Evolutionary conservation across 345 rosid genomes (phyloP), one percentile per base, ranked within the genome.

Genomic region (Crucihimalaya himalaica): DNA sequence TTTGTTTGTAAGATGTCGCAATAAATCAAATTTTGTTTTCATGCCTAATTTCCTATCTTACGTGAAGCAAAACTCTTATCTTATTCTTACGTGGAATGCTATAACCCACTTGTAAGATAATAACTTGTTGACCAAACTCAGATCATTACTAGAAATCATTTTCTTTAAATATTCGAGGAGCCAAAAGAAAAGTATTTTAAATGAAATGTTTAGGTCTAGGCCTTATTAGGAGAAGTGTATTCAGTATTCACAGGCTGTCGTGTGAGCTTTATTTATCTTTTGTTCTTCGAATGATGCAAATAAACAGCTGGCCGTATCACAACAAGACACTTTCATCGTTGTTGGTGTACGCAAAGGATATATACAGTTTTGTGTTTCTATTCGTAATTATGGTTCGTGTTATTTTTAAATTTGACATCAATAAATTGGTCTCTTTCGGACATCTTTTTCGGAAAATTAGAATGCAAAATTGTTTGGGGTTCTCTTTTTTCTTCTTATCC

Each of bases 181-280:
- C 52, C 32, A 76, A 54, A 69, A 55, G 45, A 45, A 62, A 13
- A 15, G 31, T 18, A 4, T 68, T 43, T 23, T 2, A 39, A 34
- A 21, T 75, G 43, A 43, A 58, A 62, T 54, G 42, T 48, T 28
- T 71, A 40, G 53, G 71, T 70, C 63, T 76, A 65, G 80, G 75
- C 53, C 66, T 76, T 63, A 71, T 64, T 18, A 64, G 75, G 80
- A 71, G 71, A 71, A 65, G 72, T 71, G 72, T 65, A 65, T 58
- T n/a, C 72, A 77, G 72, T 65, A 65, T 58, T n/a, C 72, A 77
- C 77, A 77, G 80, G 80, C 77, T 77, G 80, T 71, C 68, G 53
- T 56, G 59, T 27, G 71, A 70, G 43, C 67, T 76, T 70, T 76
- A 40, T 40, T 13, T 5, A 14, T 2, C 25, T 76, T 9, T 46